phyloP scores from a whole-genome alignment of 768 basidiomycete species.

The Trametopsis cervina region DNA sequence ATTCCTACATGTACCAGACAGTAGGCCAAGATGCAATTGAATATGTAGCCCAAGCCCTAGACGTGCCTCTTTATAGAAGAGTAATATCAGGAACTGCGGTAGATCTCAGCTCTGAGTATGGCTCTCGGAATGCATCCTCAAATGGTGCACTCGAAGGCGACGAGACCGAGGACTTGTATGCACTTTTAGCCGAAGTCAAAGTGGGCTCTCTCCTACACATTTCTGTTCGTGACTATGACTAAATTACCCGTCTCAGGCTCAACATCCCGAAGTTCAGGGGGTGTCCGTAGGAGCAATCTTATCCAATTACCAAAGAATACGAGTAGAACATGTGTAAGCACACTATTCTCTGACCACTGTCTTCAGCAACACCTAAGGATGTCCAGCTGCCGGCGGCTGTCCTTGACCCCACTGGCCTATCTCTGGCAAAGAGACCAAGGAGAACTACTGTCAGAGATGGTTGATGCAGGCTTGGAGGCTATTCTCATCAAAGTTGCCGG shows the following conservation, averaged over 20 bases:
- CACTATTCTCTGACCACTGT: background rate
- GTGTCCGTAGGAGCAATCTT: conserved; percentile 96
- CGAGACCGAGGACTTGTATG: conserved; percentile 92
- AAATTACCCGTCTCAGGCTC: too few relatives aligned
- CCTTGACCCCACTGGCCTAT: conserved; percentile 74
- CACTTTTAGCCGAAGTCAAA: conserved; percentile 68
- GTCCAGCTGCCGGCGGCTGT: conserved; percentile 70
- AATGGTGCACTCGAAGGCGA: conserved; percentile 63
- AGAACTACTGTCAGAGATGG: conserved; percentile 85
- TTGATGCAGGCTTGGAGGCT: conserved; percentile 68
- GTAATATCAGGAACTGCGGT: conserved; percentile 79
- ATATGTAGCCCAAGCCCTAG: conserved; percentile 76
- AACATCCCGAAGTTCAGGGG: conserved; percentile 76
- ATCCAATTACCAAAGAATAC: conserved; percentile 93
- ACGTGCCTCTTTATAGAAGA: conserved; percentile 77
- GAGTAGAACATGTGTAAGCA: conserved; percentile 96
- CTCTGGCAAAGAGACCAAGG: conserved; percentile 92
- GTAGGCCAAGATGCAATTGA: conserved; percentile 94
- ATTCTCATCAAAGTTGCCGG: conserved; percentile 95
- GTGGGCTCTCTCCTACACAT: conserved; percentile 40
- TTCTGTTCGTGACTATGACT: too few relatives aligned
- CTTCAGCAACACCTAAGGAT: conserved; percentile 2
- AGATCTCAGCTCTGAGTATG: conserved; percentile 83
- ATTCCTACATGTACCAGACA: conserved; percentile 99
- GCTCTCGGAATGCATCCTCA: conserved; percentile 43